Percentiles rank a stretch among this genome's conserved stretches.
Conservation (phyloP, 2,329 filamentous ascomycete species). For the Ophiocordyceps camponoti-saundersi region DNA sequence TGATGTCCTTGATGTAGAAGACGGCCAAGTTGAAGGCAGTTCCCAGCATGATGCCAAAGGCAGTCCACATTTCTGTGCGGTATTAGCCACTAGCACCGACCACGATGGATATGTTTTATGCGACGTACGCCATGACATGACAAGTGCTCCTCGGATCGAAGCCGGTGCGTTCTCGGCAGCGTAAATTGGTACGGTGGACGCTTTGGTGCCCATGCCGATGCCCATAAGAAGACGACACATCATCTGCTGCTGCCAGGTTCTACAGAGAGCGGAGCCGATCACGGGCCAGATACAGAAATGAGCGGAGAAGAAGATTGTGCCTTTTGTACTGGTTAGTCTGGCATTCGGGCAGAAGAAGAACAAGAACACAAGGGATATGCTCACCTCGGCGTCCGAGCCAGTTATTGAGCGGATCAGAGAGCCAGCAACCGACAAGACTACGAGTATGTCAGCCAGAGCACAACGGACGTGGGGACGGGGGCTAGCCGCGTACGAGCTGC, state of each 20-base stretch:
- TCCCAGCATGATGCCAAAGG: constrained; percentile 32
- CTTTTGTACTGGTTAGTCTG: constrained; percentile 26
- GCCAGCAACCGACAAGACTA: constrained; percentile 37
- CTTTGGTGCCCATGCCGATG: constrained; percentile 52
- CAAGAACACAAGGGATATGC: background rate
- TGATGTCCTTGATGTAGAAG: constrained; percentile 9
- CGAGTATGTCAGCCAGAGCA: constrained; percentile 1
- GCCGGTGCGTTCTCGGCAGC: constrained; percentile 57
- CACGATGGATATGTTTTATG: background rate
- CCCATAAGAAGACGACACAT: constrained; percentile 51
- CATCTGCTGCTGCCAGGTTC: constrained; percentile 51
- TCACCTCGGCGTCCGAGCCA: constrained; percentile 23
- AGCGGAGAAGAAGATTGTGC: constrained; percentile 53
- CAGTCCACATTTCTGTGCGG: constrained; percentile 42
- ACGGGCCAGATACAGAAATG: constrained; percentile 50
- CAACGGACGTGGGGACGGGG: background rate
- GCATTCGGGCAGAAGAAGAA: constrained; percentile 14
- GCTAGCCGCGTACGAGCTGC: constrained; percentile 20
- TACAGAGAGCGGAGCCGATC: constrained; percentile 45
- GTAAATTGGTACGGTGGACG: constrained; percentile 52
- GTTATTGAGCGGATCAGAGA: constrained; percentile 44
- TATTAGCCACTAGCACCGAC: background rate
- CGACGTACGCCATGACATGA: constrained; percentile 53
- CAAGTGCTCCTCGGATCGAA: constrained; percentile 52
- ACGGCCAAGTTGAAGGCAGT: constrained; percentile 17